Conservation (phyloP, 2,329 filamentous ascomycete species). For the Blastomyces emzantsi region DNA sequence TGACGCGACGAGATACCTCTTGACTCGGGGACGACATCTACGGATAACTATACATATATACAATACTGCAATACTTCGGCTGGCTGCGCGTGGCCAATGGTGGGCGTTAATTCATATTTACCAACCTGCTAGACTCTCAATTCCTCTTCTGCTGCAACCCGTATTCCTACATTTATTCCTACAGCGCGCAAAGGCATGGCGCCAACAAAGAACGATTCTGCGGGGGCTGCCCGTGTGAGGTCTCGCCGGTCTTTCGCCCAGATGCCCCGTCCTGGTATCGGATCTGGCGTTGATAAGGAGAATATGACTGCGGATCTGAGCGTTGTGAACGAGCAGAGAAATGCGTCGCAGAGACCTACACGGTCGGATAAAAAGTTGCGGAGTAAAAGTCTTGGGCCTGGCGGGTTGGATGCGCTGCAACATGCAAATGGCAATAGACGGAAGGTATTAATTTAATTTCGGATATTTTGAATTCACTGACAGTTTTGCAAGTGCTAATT, state of each 20-base stretch:
- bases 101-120: neutral
- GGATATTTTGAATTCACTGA: conserved; percentile 11
- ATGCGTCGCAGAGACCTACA: conserved; percentile 22
- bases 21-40: neutral
- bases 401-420: conserved; percentile 74
- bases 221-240: conserved; percentile 28
- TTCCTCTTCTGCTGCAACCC: neutral
- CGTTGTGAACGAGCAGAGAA: conserved; percentile 28
- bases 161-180: neutral
- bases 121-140: neutral
- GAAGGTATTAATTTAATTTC: conserved; percentile 49
- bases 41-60: neutral
- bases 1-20: conserved; percentile 16
- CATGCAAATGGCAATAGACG: conserved; percentile 62
- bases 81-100: neutral
- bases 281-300: conserved; percentile 56
- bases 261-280: conserved; percentile 44
- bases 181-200: conserved; percentile 21
- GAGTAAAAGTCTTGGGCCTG: conserved; percentile 93
- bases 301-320: conserved; percentile 63
- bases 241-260: conserved; percentile 65
- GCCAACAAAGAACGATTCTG: conserved; percentile 26
- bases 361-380: conserved; percentile 57
- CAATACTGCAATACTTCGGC: neutral
- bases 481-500: conserved; percentile 11